These are phyloP conservation scores for Mrakia frigida DNA, from an alignment of 768 basidiomycete species.

Conservation along the genomic window DNA sequence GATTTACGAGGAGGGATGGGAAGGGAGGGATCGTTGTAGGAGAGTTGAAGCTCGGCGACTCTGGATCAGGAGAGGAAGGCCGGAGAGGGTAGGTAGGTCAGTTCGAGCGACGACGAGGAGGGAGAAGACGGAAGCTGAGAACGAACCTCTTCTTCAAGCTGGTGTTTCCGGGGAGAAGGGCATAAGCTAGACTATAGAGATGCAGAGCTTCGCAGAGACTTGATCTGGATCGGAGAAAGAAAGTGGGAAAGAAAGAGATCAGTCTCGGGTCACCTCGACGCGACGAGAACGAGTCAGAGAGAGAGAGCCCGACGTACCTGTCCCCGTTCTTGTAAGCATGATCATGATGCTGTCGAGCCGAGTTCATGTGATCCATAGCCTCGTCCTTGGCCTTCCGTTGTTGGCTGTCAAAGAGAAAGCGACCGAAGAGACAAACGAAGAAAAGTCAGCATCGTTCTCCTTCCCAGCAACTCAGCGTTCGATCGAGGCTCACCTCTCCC, in stretches of 20 bases:
- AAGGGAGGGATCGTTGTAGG: constrained; percentile 7
- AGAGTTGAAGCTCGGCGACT: constrained; percentile 22
- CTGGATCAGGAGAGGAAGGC: background rate
- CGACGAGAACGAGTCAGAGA: no score
- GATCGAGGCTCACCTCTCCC: background rate
- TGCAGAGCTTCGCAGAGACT: constrained; percentile 20
- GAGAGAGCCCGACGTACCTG: background rate
- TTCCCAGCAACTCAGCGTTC: no score
- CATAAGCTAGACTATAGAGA: constrained; percentile 18
- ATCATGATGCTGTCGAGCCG: constrained; percentile 27
- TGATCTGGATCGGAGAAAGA: background rate
- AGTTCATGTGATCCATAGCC: constrained; percentile 24
- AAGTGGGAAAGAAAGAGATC: background rate
- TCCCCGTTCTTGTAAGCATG: constrained; percentile 19
- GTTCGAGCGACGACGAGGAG: background rate
- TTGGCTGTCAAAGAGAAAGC: constrained; percentile 5
- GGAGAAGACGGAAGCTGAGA: background rate
- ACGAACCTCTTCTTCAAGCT: constrained; percentile 16
- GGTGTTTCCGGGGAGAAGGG: constrained; percentile 15
- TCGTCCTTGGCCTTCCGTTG: constrained; percentile 20
- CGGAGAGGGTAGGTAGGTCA: background rate
- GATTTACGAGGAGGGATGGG: constrained; percentile 31
- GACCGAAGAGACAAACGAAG: background rate
- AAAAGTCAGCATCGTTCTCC: background rate
- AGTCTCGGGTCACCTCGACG: no score